A percentile compares a stretch with the other conserved stretches of the same genome.
Evolutionary conservation across 176 grass and related monocot genomes (phyloP).

Genomic region (Bonia amplexicaulis): DNA sequence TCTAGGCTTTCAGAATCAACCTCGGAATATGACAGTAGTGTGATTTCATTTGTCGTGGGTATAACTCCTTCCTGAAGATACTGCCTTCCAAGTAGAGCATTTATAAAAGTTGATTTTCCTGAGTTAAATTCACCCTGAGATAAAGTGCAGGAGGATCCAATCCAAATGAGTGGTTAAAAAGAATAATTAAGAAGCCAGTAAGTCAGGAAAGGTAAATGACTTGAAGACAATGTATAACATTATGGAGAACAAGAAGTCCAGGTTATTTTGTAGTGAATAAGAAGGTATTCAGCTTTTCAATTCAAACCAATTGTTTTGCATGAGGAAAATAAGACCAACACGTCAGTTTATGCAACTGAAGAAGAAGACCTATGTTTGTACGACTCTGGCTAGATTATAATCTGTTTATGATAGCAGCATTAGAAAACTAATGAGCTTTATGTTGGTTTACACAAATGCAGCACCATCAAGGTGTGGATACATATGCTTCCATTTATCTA

Average conservation of each 20-base stretch:
- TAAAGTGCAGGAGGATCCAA: not conserved
- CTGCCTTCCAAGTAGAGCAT: slow-evolving; percentile 83
- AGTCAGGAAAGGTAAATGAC: not conserved
- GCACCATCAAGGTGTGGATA: not conserved
- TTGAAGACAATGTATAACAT: not conserved
- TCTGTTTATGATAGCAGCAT: not conserved
- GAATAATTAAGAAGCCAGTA: not conserved
- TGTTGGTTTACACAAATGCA: slow-evolving; percentile 17
- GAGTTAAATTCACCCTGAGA: slow-evolving; percentile 97
- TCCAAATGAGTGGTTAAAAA: slow-evolving; percentile 1
- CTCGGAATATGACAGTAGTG: slow-evolving; percentile 75
- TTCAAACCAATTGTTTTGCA: slow-evolving; percentile 13
- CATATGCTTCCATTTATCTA: not conserved
- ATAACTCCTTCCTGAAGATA: slow-evolving; percentile 93
- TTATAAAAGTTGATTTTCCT: slow-evolving; percentile 97
- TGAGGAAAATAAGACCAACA: not conserved
- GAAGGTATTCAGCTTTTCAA: not conserved
- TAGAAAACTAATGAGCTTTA: not conserved
- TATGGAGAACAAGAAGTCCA: not conserved
- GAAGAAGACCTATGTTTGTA: not conserved
- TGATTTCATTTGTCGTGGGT: slow-evolving; percentile 93
- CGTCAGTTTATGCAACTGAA: slow-evolving; percentile 7
- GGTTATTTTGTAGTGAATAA: not conserved
- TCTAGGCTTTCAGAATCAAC: slow-evolving; percentile 67
- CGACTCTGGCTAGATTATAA: not conserved